These are phyloP conservation scores for Pseudophaeomoniella oleicola DNA, from an alignment of 2,329 filamentous ascomycete genomes.

Conservation along the genomic window DNA sequence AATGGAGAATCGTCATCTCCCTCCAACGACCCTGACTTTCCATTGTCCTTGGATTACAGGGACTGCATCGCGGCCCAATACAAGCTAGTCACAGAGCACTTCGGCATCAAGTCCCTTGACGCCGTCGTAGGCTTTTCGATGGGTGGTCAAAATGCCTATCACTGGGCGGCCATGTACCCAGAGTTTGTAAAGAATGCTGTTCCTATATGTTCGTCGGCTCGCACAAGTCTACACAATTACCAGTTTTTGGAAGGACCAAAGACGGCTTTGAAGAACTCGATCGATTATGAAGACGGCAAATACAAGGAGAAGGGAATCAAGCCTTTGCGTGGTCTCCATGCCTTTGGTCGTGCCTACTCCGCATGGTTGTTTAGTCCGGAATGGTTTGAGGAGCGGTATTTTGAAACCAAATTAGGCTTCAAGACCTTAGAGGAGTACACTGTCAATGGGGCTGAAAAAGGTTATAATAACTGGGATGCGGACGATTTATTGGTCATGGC, in stretches of 20 bases:
- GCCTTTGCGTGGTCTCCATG: constrained; percentile 23
- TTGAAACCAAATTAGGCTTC: constrained; percentile 18
- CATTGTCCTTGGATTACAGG: constrained; percentile 22
- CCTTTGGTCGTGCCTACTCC: constrained; percentile 32
- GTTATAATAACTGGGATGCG: constrained; percentile 26
- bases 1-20: constrained; percentile 34
- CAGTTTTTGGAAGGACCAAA: constrained; percentile 34
- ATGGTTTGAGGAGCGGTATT: constrained; percentile 31
- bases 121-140: constrained; percentile 34
- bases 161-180: constrained; percentile 32
- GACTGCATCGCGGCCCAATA: constrained; percentile 31
- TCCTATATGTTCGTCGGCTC: constrained; percentile 31
- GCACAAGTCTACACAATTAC: constrained; percentile 31
- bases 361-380: constrained; percentile 32
- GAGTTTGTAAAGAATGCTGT: constrained; percentile 24
- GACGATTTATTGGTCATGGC: constrained; percentile 28
- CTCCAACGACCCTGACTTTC: constrained; percentile 29
- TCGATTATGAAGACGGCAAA: constrained; percentile 24
- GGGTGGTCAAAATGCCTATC: constrained; percentile 34
- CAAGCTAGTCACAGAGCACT: constrained; percentile 20
- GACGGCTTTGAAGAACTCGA: constrained; percentile 23
- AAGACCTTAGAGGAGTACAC: constrained; percentile 22
- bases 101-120: constrained; percentile 21
- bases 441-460: constrained; percentile 14
- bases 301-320: constrained; percentile 14